Evolutionary conservation across 495 filamentous ascomycete genomes (phyloP).

Genomic region (Hypoxylon crocopeplum): DNA sequence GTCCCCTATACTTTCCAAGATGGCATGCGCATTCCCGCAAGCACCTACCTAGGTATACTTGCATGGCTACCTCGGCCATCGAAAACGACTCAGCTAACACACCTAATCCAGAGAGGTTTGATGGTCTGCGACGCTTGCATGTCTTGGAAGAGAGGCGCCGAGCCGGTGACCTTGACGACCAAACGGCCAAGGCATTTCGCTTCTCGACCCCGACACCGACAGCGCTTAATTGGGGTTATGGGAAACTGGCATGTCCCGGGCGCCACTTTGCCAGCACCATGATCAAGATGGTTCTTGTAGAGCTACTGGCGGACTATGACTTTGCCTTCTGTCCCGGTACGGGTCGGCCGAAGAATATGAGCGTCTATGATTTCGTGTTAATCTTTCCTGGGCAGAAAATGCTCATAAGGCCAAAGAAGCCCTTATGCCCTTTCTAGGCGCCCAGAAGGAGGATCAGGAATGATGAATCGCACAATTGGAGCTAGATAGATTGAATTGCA

Average conservation of each 20-base stretch:
- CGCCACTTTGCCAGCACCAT: conserved; percentile 24
- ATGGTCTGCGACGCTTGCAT: conserved; percentile 22
- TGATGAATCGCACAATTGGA: too few relatives aligned
- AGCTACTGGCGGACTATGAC: conserved; percentile 17
- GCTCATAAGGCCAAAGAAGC: too few relatives aligned
- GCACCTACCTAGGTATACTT: conserved; percentile 23
- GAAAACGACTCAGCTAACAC: conserved; percentile 18
- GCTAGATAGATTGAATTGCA: too few relatives aligned
- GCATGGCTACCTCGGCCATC: conserved; percentile 20
- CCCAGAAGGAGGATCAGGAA: too few relatives aligned
- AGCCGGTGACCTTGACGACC: conserved; percentile 1
- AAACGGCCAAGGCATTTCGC: background rate
- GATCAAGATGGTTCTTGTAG: conserved; percentile 33
- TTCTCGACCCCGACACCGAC: conserved; percentile 14
- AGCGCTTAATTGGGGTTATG: conserved; percentile 35
- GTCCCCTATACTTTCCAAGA: conserved; percentile 1
- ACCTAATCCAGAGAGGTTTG: conserved; percentile 21
- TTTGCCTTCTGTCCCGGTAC: conserved; percentile 2
- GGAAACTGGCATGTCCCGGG: conserved; percentile 34
- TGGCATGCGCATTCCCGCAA: conserved; percentile 15
- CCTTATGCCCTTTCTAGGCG: too few relatives aligned
- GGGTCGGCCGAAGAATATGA: conserved; percentile 5
- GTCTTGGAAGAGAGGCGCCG: background rate
- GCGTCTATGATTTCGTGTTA: conserved; percentile 14
- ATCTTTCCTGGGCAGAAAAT: too few relatives aligned